Evolutionary conservation across 2,329 filamentous ascomycete genomes (phyloP).

Genomic region (Stylonectria norvegica): DNA sequence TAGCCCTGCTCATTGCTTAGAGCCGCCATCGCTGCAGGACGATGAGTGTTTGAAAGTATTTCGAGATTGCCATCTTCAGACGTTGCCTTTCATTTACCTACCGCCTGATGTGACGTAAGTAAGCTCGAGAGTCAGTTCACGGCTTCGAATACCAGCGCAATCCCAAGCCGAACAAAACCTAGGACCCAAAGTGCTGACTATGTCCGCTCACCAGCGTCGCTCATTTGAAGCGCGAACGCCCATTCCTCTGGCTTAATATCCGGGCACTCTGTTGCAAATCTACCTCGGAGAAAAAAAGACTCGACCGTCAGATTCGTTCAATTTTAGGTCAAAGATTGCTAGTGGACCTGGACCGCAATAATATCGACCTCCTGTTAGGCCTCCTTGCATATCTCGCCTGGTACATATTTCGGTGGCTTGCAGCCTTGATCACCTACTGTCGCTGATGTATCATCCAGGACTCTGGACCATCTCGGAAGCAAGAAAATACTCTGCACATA

Average conservation of each 20-base stretch:
- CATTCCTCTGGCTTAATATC: constrained; percentile 37
- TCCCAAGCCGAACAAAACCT: background rate
- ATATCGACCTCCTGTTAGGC: constrained; percentile 25
- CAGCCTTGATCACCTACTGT: background rate
- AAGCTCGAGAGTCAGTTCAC: background rate
- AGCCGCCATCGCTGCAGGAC: background rate
- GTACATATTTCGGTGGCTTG: constrained; percentile 6
- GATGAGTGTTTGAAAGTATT: constrained; percentile 17
- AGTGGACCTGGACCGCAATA: constrained; percentile 20
- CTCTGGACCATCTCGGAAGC: constrained; percentile 6
- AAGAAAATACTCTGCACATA: constrained; percentile 13
- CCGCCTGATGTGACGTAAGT: constrained; percentile 13
- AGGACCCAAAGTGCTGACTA: constrained; percentile 1
- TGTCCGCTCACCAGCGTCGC: constrained; percentile 5
- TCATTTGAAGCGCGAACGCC: constrained; percentile 29
- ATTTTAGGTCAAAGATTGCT: constrained; percentile 22
- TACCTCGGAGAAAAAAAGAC: constrained; percentile 14
- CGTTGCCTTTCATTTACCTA: constrained; percentile 29
- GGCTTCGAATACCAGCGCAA: too few relatives aligned
- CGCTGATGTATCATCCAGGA: constrained; percentile 9
- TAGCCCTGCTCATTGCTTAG: background rate
- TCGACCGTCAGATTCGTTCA: constrained; percentile 18
- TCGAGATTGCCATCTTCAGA: constrained; percentile 22
- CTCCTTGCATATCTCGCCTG: constrained; percentile 24
- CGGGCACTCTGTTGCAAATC: constrained; percentile 27